A percentile compares a stretch with the other conserved stretches of the same genome.
Evolutionary conservation across 139 green algal genomes (phyloP).

Genomic region (Raphidocelis subcapitata): DNA sequence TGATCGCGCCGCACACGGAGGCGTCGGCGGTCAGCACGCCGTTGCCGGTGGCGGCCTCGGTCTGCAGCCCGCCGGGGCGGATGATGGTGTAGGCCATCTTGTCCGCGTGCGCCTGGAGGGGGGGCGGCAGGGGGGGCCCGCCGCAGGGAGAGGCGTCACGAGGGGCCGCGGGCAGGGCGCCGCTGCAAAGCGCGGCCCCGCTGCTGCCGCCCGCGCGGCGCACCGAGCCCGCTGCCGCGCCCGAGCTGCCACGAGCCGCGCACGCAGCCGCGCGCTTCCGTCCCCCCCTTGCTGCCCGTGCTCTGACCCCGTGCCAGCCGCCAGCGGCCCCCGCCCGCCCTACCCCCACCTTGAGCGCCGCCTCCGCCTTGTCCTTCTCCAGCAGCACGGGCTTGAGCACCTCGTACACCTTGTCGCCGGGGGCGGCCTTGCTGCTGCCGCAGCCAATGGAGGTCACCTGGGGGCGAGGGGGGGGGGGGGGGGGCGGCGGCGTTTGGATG

Average conservation of each 20-base stretch:
- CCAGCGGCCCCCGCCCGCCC: too few relatives aligned
- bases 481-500: too few relatives aligned
- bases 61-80: conserved; percentile 90
- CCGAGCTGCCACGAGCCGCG: too few relatives aligned
- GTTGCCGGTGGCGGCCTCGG: conserved; percentile 74
- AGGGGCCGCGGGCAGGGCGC: too few relatives aligned
- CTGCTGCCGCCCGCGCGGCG: too few relatives aligned
- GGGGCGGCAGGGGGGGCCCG: too few relatives aligned
- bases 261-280: too few relatives aligned
- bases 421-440: conserved; percentile 78
- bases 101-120: conserved; percentile 24
- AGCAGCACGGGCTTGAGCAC: conserved; percentile 90
- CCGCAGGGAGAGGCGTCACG: too few relatives aligned
- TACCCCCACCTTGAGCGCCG: conserved; percentile 68
- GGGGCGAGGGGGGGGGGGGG: conserved; percentile 20
- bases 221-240: too few relatives aligned
- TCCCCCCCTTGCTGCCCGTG: not conserved
- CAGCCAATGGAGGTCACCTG: conserved; percentile 95
- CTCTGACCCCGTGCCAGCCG: not conserved
- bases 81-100: conserved; percentile 91
- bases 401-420: conserved; percentile 82
- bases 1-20: conserved; percentile 79
- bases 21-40: conserved; percentile 85
- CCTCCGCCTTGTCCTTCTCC: conserved; percentile 97
- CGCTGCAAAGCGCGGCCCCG: too few relatives aligned